Evolutionary conservation across 108 stramenopile genomes (phyloP).

Genomic region (Cyclotella atomus): DNA sequence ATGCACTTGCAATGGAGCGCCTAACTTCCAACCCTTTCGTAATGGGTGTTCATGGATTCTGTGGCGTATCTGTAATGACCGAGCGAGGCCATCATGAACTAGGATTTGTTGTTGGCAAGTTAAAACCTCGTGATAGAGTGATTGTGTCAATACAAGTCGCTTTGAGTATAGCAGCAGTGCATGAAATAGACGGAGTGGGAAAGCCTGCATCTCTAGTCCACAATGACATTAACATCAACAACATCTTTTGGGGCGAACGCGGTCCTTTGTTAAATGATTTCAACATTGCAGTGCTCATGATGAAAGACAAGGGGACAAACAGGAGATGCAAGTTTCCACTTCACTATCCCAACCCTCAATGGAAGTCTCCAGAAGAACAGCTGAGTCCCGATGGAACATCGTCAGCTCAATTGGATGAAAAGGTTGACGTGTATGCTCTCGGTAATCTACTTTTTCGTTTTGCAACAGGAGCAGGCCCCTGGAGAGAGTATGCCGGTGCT

Average conservation of each 20-base stretch:
- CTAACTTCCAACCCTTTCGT: constrained; percentile 60
- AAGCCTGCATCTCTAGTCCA: constrained; percentile 37
- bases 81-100: constrained; percentile 21
- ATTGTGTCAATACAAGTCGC: constrained; percentile 59
- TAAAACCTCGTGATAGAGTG: constrained; percentile 47
- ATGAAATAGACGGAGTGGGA: constrained; percentile 49
- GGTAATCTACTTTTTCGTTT: constrained; percentile 41
- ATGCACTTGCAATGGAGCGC: constrained; percentile 74
- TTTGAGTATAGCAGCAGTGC: constrained; percentile 62
- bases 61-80: constrained; percentile 70
- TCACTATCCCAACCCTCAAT: constrained; percentile 55
- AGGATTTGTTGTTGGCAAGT: constrained; percentile 6
- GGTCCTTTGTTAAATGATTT: constrained; percentile 51
- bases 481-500: constrained; percentile 26
- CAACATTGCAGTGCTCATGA: constrained; percentile 54
- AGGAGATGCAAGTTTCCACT: constrained; percentile 35
- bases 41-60: constrained; percentile 65
- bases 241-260: constrained; percentile 37
- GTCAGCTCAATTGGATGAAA: constrained; percentile 22
- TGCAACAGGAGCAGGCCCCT: constrained; percentile 36
- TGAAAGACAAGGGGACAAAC: constrained; percentile 31
- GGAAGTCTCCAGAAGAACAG: constrained; percentile 49
- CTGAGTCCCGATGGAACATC: constrained; percentile 18
- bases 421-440: constrained; percentile 45
- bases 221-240: constrained; percentile 53